These are phyloP conservation scores for Metschnikowia kunwiensis DNA, from an alignment of 805 yeast genomes.

Conservation along the genomic window DNA sequence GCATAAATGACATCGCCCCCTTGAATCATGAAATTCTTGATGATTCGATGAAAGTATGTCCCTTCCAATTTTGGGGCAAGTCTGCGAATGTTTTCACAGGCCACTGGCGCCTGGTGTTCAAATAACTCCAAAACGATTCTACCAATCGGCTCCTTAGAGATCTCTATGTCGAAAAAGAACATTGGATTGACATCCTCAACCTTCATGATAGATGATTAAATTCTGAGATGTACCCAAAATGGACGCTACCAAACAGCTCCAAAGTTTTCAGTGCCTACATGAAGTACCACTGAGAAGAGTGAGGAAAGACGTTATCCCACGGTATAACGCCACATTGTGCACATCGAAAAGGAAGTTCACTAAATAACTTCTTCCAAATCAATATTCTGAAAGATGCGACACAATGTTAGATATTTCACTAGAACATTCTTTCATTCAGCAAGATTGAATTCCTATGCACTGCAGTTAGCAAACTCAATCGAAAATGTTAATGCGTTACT, in stretches of 20 bases:
- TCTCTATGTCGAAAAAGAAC: conserved; percentile 52
- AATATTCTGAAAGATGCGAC: too few species aligned
- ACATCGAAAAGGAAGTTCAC: too few species aligned
- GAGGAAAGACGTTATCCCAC: too few species aligned
- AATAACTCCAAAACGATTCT: conserved; percentile 59
- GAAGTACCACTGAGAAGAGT: too few species aligned
- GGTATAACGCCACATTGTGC: too few species aligned
- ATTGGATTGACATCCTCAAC: conserved; percentile 28
- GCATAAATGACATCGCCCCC: conserved; percentile 58
- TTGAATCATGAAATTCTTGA: conserved; percentile 69
- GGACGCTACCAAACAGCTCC: too few species aligned
- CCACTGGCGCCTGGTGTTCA: conserved; percentile 52
- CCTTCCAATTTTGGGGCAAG: conserved; percentile 39
- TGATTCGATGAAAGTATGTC: conserved; percentile 57
- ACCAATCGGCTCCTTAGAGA: conserved; percentile 45
- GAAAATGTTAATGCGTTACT: conserved; percentile 46
- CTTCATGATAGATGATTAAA: too few species aligned
- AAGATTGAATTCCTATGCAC: conserved; percentile 15
- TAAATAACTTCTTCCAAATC: too few species aligned
- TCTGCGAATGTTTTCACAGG: conserved; percentile 48
- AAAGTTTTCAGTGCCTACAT: too few species aligned
- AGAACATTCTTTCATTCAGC: too few species aligned
- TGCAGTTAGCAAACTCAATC: conserved; percentile 32
- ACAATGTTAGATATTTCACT: too few species aligned
- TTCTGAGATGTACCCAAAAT: too few species aligned